A percentile compares a stretch with the other conserved stretches of the same genome.
Evolutionary conservation across 192 early-diverging fungal species (phyloP).

Genomic region (Coemansia sp.): DNA sequence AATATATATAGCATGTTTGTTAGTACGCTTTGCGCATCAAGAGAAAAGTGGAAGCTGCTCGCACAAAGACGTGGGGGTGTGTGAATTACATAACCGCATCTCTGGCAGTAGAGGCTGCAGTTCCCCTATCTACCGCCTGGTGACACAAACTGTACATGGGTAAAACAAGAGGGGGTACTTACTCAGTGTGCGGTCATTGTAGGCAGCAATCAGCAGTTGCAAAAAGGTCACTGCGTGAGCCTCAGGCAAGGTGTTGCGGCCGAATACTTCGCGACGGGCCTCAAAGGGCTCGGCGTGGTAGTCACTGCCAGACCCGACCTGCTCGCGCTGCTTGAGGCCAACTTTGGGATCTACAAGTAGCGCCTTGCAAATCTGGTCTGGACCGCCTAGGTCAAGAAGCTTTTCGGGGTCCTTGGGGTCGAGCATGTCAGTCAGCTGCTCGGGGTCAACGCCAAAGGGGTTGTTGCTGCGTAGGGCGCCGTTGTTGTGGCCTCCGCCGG

Average conservation of each 20-base stretch:
- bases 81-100: slow-evolving; percentile 4
- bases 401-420: slow-evolving; percentile 67
- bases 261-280: slow-evolving; percentile 53
- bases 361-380: slow-evolving; percentile 59
- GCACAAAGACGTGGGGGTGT: background rate
- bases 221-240: slow-evolving; percentile 58
- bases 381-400: slow-evolving; percentile 63
- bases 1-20: slow-evolving; percentile 5
- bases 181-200: slow-evolving; percentile 71
- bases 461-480: slow-evolving; percentile 8
- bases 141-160: background rate
- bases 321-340: slow-evolving; percentile 61
- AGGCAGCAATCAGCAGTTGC: slow-evolving; percentile 60
- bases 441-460: slow-evolving; percentile 54
- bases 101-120: background rate
- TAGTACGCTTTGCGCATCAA: background rate
- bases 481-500: slow-evolving; percentile 16
- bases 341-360: slow-evolving; percentile 63
- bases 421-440: slow-evolving; percentile 61
- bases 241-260: slow-evolving; percentile 61
- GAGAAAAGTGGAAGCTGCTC: background rate
- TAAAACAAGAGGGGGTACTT: slow-evolving; percentile 19
- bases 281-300: slow-evolving; percentile 50
- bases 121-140: background rate
- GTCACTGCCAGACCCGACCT: slow-evolving; percentile 30